These are phyloP conservation scores for Physcia stellaris DNA, from an alignment of 495 filamentous ascomycete species.

Conservation along the genomic window DNA sequence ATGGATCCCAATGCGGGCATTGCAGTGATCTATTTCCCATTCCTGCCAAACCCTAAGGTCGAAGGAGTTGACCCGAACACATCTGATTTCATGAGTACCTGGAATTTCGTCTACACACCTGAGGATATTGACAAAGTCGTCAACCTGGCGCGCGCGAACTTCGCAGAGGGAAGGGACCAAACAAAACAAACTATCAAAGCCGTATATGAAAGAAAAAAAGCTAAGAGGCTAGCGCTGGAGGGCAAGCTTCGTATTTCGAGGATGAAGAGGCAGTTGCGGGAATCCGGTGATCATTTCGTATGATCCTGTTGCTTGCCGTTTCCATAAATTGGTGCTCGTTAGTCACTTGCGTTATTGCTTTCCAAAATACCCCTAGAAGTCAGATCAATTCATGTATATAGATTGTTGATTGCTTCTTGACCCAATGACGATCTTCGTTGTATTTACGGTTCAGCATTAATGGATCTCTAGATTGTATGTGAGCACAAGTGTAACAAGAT, in stretches of 20 bases:
- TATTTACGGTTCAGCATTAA: too few relatives aligned
- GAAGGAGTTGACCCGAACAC: slow-evolving; percentile 65
- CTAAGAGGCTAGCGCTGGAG: slow-evolving; percentile 39
- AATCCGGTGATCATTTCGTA: slow-evolving; percentile 22
- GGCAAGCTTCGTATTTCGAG: slow-evolving; percentile 27
- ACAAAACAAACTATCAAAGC: slow-evolving; percentile 68
- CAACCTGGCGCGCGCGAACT: slow-evolving; percentile 74
- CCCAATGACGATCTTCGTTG: too few relatives aligned
- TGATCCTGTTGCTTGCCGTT: too few relatives aligned
- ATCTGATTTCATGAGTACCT: slow-evolving; percentile 79
- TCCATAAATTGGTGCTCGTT: too few relatives aligned
- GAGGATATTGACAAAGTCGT: slow-evolving; percentile 73
- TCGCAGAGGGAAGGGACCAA: slow-evolving; percentile 60
- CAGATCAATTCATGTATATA: too few relatives aligned
- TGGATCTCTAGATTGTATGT: too few relatives aligned
- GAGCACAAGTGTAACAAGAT: too few relatives aligned
- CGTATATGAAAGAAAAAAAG: slow-evolving; percentile 85
- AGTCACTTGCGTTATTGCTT: too few relatives aligned
- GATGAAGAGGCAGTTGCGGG: slow-evolving; percentile 28
- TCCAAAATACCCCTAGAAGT: too few relatives aligned
- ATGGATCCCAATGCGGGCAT: slow-evolving; percentile 71
- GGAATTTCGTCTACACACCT: slow-evolving; percentile 93
- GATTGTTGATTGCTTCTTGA: too few relatives aligned
- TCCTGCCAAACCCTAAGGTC: slow-evolving; percentile 68
- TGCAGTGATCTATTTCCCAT: slow-evolving; percentile 80